Evolutionary conservation across 2,329 filamentous ascomycete species (phyloP).

Genomic region (Clarireedia paspali): DNA sequence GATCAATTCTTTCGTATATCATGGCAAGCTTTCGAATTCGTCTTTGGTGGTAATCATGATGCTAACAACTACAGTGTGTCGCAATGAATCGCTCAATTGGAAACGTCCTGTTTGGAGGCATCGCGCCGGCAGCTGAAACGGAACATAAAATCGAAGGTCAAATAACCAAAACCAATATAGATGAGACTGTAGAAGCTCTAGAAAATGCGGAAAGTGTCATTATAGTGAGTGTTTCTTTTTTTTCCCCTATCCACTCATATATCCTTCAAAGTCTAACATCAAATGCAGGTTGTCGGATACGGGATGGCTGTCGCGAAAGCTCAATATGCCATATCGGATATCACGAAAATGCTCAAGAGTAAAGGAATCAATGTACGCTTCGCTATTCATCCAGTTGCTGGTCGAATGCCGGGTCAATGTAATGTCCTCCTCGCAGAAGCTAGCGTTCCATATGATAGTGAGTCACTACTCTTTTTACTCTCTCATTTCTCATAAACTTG

Average conservation of each 20-base stretch:
- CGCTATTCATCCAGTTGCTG: constrained; percentile 83
- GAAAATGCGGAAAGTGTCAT: constrained; percentile 76
- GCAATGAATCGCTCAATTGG: constrained; percentile 89
- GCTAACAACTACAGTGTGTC: constrained; percentile 47
- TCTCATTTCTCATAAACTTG: too few relatives aligned
- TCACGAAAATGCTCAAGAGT: constrained; percentile 63
- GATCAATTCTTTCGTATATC: constrained; percentile 82
- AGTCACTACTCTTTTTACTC: constrained; percentile 12
- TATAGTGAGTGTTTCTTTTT: constrained; percentile 38
- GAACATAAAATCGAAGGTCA: constrained; percentile 74
- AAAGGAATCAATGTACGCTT: constrained; percentile 79
- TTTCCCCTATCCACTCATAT: not conserved
- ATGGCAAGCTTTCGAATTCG: constrained; percentile 34
- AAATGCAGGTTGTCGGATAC: constrained; percentile 56
- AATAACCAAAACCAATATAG: constrained; percentile 69
- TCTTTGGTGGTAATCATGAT: constrained; percentile 29
- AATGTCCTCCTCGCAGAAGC: constrained; percentile 87
- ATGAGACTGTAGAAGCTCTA: constrained; percentile 72
- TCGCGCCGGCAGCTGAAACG: constrained; percentile 52
- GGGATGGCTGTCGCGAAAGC: constrained; percentile 94
- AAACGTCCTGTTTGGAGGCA: constrained; percentile 83
- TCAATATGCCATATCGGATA: constrained; percentile 83
- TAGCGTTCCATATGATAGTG: constrained; percentile 75
- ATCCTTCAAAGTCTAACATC: not conserved
- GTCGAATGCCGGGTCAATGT: constrained; percentile 88